These are phyloP conservation scores for Sideroxylon spinosum DNA, from an alignment of 179 eudicot species.

Conservation along the genomic window DNA sequence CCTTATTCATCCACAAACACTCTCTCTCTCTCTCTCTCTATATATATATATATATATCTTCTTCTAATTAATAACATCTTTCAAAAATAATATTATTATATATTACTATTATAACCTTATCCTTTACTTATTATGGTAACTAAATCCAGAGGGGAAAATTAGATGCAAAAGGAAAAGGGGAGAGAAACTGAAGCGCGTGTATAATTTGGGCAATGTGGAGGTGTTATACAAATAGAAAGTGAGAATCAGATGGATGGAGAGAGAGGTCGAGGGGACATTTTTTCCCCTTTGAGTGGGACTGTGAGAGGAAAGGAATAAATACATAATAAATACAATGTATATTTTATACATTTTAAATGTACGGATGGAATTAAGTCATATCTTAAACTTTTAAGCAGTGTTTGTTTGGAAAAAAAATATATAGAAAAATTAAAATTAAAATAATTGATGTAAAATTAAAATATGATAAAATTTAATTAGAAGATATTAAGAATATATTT, in stretches of 20 bases:
- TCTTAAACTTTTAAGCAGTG: too few relatives aligned
- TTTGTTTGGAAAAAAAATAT: too few relatives aligned
- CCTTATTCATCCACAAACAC: constrained; percentile 15
- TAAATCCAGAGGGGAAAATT: constrained; percentile 9
- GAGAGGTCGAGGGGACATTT: background rate
- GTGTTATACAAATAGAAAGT: background rate
- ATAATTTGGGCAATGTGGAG: background rate
- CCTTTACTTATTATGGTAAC: constrained; percentile 30
- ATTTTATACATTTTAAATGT: too few relatives aligned
- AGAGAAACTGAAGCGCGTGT: background rate
- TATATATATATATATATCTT: background rate
- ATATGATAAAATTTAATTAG: too few relatives aligned
- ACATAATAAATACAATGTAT: too few relatives aligned
- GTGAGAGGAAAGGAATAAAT: too few relatives aligned
- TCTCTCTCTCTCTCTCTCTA: background rate
- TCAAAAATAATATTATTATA: background rate
- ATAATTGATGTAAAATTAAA: too few relatives aligned
- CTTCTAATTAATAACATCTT: constrained; percentile 8
- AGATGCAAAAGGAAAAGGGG: constrained; percentile 7
- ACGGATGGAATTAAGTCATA: too few relatives aligned
- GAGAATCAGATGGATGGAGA: background rate
- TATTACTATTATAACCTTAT: constrained; percentile 16
- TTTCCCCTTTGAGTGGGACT: too few relatives aligned
- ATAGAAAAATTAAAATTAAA: too few relatives aligned
- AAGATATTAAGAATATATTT: too few relatives aligned